Evolutionary conservation across 129 eudicot genomes (phyloP).

Genomic region (Scalesia atractyloides): DNA sequence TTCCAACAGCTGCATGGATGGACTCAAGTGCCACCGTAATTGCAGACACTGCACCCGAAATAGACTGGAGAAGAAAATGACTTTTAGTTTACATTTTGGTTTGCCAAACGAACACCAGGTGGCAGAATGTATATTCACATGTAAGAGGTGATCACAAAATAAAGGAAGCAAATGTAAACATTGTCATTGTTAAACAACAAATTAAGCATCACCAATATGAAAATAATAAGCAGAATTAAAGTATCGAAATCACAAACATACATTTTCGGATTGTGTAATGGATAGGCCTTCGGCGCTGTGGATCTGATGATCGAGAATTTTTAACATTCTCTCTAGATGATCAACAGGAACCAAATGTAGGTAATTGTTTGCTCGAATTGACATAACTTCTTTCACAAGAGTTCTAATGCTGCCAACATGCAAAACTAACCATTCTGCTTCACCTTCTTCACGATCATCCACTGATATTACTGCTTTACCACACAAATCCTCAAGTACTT

Average conservation of each 20-base stretch:
- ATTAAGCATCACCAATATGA: not conserved
- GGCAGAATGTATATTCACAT: not conserved
- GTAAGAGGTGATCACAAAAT: slow-evolving; percentile 15
- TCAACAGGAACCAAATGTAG: slow-evolving; percentile 77
- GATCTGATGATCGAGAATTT: slow-evolving; percentile 83
- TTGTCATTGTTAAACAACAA: slow-evolving; percentile 1
- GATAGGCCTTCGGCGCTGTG: slow-evolving; percentile 96
- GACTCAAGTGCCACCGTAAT: slow-evolving; percentile 78
- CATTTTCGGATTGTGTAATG: slow-evolving; percentile 75
- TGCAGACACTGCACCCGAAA: slow-evolving; percentile 62
- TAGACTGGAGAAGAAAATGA: slow-evolving; percentile 55
- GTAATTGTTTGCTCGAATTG: slow-evolving; percentile 56
- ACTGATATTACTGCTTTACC: slow-evolving; percentile 67
- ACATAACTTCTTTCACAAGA: slow-evolving; percentile 77
- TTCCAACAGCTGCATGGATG: slow-evolving; percentile 82
- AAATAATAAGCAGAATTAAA: slow-evolving; percentile 14
- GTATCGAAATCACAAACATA: slow-evolving; percentile 47
- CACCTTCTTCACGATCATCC: slow-evolving; percentile 90
- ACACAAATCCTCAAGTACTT: slow-evolving; percentile 70
- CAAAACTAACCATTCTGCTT: slow-evolving; percentile 78
- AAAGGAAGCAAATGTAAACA: slow-evolving; percentile 23
- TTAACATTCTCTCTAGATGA: slow-evolving; percentile 62
- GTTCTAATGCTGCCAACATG: slow-evolving; percentile 57
- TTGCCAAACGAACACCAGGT: not conserved
- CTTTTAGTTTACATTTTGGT: slow-evolving; percentile 11